Conservation (phyloP, 2,329 filamentous ascomycete genomes). For the Hirsutella rhossiliensis region DNA sequence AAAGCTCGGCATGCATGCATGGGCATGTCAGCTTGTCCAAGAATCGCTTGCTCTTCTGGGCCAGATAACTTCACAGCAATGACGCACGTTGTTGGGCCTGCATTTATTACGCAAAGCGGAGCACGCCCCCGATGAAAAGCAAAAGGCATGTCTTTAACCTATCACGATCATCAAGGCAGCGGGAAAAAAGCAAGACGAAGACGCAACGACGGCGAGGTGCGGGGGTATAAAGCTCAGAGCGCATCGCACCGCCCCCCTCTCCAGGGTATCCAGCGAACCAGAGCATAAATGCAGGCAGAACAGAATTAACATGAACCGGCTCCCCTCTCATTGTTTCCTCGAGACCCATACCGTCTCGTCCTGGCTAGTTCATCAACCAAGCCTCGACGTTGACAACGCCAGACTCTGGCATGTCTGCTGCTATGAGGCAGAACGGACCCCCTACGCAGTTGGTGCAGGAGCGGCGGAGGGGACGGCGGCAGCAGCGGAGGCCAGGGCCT, state of each 20-base stretch:
- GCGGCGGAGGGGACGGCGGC: conserved; percentile 10
- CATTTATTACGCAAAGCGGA: too few relatives aligned
- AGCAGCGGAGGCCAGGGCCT: conserved; percentile 3
- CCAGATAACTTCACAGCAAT: too few relatives aligned
- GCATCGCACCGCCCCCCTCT: conserved; percentile 9
- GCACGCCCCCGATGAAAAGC: neutral
- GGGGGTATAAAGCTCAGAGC: conserved; percentile 18
- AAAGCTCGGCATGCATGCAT: too few relatives aligned
- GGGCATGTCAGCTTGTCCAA: too few relatives aligned
- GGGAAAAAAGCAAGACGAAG: neutral
- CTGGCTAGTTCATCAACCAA: neutral
- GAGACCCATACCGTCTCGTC: neutral
- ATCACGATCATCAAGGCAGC: conserved; percentile 3
- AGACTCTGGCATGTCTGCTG: neutral
- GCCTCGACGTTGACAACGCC: neutral
- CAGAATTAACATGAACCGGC: neutral
- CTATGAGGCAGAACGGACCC: neutral
- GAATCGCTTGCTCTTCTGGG: too few relatives aligned
- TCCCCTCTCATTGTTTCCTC: neutral
- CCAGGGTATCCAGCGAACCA: conserved; percentile 20
- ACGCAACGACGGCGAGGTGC: conserved; percentile 2
- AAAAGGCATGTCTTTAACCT: neutral
- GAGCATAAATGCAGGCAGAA: conserved; percentile 5
- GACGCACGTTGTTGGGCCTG: neutral
- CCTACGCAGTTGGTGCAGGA: conserved; percentile 11